Base-by-base conservation (phyloP, 352 stramenopile species). In the Globisporangium rhizosaccharum region DNA sequence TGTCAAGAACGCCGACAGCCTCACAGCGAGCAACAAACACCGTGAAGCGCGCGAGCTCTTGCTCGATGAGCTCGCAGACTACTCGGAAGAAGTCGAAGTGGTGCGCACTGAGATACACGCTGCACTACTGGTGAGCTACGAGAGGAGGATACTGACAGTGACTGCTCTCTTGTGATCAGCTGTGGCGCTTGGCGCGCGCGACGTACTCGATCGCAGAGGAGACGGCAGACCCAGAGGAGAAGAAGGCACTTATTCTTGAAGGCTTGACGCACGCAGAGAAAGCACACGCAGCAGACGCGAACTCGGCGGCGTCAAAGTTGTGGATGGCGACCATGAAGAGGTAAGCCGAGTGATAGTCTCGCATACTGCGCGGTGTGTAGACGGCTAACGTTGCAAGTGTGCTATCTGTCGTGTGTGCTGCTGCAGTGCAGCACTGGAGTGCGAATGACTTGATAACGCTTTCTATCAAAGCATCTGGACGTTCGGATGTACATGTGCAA, bases 251-350 rank as follows among this genome's bases (percentile, higher is more conserved):
- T 7, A 75, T 76, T 23, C 76, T 74, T 54, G 77, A 91, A 67
- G 82, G 82, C 0, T 62, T 86, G 3, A 57, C 58, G 41, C 68
- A 69, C 49, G 77, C 77, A 23, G 69, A 89, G 62, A 75, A 75
- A 15, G 79, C 79, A 11, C 87, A 85, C 56, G 65, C 59, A 4
- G 37, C 71, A 3, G 62, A 87, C 54, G 57, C 66, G 3, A 74
- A 88, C 57, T 73, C 61, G 6, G 82, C 75, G 15, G 64, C 72
- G 2, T 68, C 76, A 11, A 89, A 89, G 66, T 86, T 89, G 52
- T 91, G 82, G 82, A 86, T 88, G 74, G 79, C 68, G 51, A 89
- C 89, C 52, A 75, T 91, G 66, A 85, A 68, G 8, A 82, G 72
- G 73, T 80, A 44, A 39, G 25, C 5, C 23, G 23, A 23, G 23